Evolutionary conservation across 1,284 basidiomycete species (phyloP), one percentile per base, ranked within the genome.

Genomic region (Apiotrichum montevideense): DNA sequence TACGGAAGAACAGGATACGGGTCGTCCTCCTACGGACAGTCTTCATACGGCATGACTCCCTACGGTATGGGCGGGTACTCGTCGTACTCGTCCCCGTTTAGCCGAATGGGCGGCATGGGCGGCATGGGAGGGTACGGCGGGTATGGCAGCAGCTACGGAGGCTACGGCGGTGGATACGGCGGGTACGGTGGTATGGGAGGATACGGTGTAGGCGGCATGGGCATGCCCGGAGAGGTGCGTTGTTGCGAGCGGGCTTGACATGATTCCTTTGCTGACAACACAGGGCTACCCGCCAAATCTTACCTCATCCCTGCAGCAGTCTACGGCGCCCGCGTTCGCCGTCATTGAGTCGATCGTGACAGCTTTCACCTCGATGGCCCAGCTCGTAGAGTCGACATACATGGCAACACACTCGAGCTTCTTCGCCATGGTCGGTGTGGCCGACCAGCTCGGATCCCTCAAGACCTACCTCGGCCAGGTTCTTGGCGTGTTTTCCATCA

Each of bases 351-450:
- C 87, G 39, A 89, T 98, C 70, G 95, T 98, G 45, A 90, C 93
- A 63, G 96, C 95, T 2, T 97, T 98, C 75, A 85, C 87, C 0
- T 94, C 94, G 11, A 87, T 99, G 59, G 89, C 96, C 0, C 96
- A 98, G 76, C 95, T 99, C 85, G 85, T 99, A 66, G 95, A 98
- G 75, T 88, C 85, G 44, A 98, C 96, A 3, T 98, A 97, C 77
- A 92, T 98, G 88, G 96, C 96, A 3, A 99, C 96, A 0, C 96
- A 99, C 77, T 93, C 90, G 4, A 88, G 86, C 45, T 98, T 99
- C 80, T 98, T 98, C 74, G 95, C 95, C 59, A 97, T 99, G 89
- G 92, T 98, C 55, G 92, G 93, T 60, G 94, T 98, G 34, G 84
- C 94, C 42, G 95, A 99, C 71, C 96, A 98, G 74, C 88, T 99